Evolutionary conservation across 1,284 basidiomycete genomes (phyloP).

Genomic region (Cystobasidium pallidum): DNA sequence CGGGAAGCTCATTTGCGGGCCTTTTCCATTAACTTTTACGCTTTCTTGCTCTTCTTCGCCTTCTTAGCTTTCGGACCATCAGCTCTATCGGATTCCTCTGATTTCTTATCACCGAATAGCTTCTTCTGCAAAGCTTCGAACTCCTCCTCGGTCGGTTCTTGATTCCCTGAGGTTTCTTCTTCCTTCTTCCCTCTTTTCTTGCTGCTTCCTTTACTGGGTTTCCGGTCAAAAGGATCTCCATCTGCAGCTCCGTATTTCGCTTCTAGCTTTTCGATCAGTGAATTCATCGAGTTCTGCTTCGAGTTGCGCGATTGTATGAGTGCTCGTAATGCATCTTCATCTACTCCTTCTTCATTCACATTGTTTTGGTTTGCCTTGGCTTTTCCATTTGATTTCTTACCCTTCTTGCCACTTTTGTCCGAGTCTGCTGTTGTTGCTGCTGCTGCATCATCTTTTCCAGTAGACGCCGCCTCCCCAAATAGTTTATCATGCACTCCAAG

Average conservation of each 20-base stretch:
- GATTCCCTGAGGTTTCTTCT: constrained; percentile 51
- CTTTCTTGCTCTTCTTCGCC: constrained; percentile 29
- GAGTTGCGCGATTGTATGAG: constrained; percentile 76
- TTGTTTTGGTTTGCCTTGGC: constrained; percentile 59
- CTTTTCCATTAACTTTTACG: no score
- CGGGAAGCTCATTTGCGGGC: no score
- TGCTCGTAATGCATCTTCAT: constrained; percentile 73
- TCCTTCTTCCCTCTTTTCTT: constrained; percentile 60
- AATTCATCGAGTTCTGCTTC: constrained; percentile 68
- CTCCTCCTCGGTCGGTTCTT: constrained; percentile 69
- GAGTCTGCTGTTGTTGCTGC: no score
- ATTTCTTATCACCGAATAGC: constrained; percentile 58
- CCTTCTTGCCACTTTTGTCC: constrained; percentile 62
- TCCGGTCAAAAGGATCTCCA: constrained; percentile 54
- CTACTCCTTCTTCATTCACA: constrained; percentile 62
- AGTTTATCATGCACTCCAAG: constrained; percentile 95
- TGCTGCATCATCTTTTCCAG: constrained; percentile 58
- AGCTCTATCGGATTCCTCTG: constrained; percentile 5
- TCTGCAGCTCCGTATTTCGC: constrained; percentile 72
- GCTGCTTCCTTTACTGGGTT: constrained; percentile 54
- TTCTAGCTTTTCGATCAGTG: constrained; percentile 62
- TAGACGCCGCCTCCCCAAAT: constrained; percentile 70
- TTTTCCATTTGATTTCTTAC: constrained; percentile 64
- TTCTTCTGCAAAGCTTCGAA: constrained; percentile 68
- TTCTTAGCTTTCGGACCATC: constrained; percentile 16